A percentile compares a stretch with the other conserved stretches of the same genome.
These are phyloP conservation scores for Penicillium crustosum DNA, from an alignment of 2,329 filamentous ascomycete species.

Conservation along the genomic window DNA sequence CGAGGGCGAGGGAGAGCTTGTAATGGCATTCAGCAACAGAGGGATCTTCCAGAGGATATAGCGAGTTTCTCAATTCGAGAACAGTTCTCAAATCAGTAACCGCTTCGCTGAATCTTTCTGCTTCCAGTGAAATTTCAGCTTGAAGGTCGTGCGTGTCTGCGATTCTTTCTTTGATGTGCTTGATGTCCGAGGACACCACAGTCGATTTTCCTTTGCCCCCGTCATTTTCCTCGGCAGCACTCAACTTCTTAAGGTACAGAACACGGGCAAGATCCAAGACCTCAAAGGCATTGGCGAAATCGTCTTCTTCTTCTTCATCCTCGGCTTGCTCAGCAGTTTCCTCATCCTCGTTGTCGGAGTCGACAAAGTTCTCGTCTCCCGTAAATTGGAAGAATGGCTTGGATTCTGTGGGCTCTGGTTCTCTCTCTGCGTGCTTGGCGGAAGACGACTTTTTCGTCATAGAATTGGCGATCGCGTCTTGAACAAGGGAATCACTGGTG, in stretches of 20 bases:
- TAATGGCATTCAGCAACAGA: conserved; percentile 92
- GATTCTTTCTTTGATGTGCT: conserved; percentile 77
- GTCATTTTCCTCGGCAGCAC: conserved; percentile 46
- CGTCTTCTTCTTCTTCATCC: conserved; percentile 62
- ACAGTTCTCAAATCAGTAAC: conserved; percentile 78
- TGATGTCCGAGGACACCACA: conserved; percentile 41
- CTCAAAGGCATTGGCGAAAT: conserved; percentile 64
- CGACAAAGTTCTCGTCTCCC: conserved; percentile 90
- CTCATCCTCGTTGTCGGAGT: conserved; percentile 62
- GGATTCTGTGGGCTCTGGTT: conserved; percentile 24
- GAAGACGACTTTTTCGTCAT: conserved; percentile 17
- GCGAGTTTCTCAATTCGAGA: conserved; percentile 72
- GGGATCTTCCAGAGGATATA: conserved; percentile 78
- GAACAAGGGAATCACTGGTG: conserved; percentile 24
- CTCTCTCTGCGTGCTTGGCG: conserved; percentile 15
- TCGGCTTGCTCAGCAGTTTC: conserved; percentile 45
- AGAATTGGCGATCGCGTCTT: conserved; percentile 29
- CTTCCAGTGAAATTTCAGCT: conserved; percentile 95
- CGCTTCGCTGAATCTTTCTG: conserved; percentile 87
- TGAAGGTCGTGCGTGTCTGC: conserved; percentile 93
- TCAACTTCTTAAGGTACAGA: conserved; percentile 58
- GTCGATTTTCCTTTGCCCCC: conserved; percentile 51
- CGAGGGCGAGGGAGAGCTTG: conserved; percentile 90
- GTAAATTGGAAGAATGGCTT: conserved; percentile 85
- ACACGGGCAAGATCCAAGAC: conserved; percentile 63